Conservation (phyloP, 371 early-diverging fungal species). For the Syncephalastrum contaminatum region DNA sequence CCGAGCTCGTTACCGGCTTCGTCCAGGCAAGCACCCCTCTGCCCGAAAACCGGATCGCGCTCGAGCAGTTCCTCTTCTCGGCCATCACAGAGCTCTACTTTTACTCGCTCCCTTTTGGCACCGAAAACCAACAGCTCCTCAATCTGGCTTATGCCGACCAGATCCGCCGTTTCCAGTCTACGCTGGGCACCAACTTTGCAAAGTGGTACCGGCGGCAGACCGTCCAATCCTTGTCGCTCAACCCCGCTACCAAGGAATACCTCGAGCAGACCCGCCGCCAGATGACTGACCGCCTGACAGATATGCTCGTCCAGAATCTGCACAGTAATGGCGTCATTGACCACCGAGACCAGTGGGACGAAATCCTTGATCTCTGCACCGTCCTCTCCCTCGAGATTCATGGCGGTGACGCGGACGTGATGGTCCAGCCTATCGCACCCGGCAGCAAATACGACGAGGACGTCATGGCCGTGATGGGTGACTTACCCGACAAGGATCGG, state of each 20-base stretch:
- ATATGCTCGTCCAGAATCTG: not conserved
- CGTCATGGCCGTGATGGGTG: slow-evolving; percentile 41
- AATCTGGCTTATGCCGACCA: slow-evolving; percentile 51
- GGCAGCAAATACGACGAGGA: slow-evolving; percentile 42
- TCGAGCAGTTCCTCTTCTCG: slow-evolving; percentile 36
- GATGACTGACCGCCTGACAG: slow-evolving; percentile 22
- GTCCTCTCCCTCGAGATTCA: slow-evolving; percentile 45
- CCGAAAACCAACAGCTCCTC: slow-evolving; percentile 42
- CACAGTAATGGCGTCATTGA: slow-evolving; percentile 12
- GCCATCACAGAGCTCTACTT: slow-evolving; percentile 35
- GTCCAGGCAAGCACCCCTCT: slow-evolving; percentile 11
- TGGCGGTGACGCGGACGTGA: slow-evolving; percentile 47
- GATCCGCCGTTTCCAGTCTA: slow-evolving; percentile 45
- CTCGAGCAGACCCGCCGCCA: slow-evolving; percentile 31
- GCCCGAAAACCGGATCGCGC: slow-evolving; percentile 7
- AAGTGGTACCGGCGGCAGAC: slow-evolving; percentile 54
- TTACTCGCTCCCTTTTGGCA: slow-evolving; percentile 48
- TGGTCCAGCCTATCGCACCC: slow-evolving; percentile 29
- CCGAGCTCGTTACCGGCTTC: slow-evolving; percentile 37
- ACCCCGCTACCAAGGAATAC: slow-evolving; percentile 49
- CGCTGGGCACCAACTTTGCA: slow-evolving; percentile 46
- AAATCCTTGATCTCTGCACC: slow-evolving; percentile 34
- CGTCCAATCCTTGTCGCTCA: slow-evolving; percentile 44
- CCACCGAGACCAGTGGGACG: slow-evolving; percentile 31
- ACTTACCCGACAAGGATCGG: slow-evolving; percentile 26